Evolutionary conservation across 306 rosid species (phyloP), one percentile per base, ranked within the genome.

Genomic region (Crotalaria pallida): DNA sequence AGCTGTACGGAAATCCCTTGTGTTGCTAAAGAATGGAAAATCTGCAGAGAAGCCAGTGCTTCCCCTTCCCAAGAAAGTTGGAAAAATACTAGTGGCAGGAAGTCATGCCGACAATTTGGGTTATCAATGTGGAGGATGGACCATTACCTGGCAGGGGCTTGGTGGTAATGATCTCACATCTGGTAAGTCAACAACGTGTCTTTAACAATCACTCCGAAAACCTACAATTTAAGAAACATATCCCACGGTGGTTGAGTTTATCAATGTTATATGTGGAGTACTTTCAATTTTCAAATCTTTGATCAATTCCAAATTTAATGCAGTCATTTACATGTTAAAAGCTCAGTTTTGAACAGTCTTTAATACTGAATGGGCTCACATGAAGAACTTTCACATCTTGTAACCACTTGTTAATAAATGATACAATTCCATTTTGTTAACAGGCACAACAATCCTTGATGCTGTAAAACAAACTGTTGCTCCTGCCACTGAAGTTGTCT

Each of bases 111-210:
- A 94, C 77, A 88, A 88, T 80, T 83, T 94, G 71, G 99, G 97
- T 66, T 50, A 81, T 69, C 99, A 94, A 75, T 94, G 99, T 52
- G 99, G 97, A 72, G 99, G 99, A 61, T 94, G 99, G 97, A 91
- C 99, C n/a, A 81, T 90, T 66, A 74, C 89, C 17, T 94, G 99
- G 99, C 97, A 91, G 78, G 99, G 99, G 7, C 87, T 80, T 17
- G 44, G n/a, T 36, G 96, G 91, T 76, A 91, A 87, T 47, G 78
- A 88, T 63, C 87, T 83, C 52, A 91, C 97, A 29, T 19, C 18
- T 1, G 98, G 98, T 90, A 84, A 58, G 90, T 56, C 61, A 16
- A 16, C n/a, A 27, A 2, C 36, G 38, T n/a, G 52, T 64, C 40
- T 3, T 16, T 12, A 49, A 63, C 12, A 63, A n/a, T 21, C 53